A percentile compares a stretch with the other conserved stretches of the same genome.
Conservation (phyloP, 2,329 filamentous ascomycete species). For the Xenosphaeropsis pyriputrescens region DNA sequence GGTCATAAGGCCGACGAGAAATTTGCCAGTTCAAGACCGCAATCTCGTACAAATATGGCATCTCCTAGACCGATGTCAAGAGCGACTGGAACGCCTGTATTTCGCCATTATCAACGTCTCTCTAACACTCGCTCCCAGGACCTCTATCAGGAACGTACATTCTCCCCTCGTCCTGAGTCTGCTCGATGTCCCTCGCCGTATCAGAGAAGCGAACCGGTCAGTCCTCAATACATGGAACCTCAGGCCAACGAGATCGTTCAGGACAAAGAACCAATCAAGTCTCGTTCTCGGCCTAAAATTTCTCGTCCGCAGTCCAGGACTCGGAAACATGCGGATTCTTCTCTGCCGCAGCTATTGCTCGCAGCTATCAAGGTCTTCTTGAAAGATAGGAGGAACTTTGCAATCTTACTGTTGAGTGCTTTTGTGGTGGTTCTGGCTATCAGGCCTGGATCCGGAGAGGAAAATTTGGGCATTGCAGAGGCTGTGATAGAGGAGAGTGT, state of each 20-base stretch:
- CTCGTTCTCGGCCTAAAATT: constrained; percentile 2
- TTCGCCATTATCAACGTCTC: no score
- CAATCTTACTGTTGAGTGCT: constrained; percentile 37
- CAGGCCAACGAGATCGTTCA: no score
- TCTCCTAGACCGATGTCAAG: no score
- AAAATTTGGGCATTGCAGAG: no score
- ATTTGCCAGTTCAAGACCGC: constrained; percentile 12
- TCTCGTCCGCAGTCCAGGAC: background rate
- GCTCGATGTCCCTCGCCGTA: no score
- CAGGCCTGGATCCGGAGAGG: constrained; percentile 7
- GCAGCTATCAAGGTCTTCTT: constrained; percentile 38
- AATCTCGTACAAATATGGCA: constrained; percentile 5
- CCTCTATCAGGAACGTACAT: no score
- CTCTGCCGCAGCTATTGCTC: constrained; percentile 36
- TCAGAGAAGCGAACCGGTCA: no score
- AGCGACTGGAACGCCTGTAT: no score
- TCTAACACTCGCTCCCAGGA: no score
- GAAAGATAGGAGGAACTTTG: constrained; percentile 42
- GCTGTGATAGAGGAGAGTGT: no score
- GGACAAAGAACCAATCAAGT: constrained; percentile 16
- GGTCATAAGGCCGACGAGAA: constrained; percentile 17
- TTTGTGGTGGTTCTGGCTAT: constrained; percentile 37
- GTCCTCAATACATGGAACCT: no score
- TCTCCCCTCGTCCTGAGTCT: no score
- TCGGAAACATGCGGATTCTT: constrained; percentile 6